Evolutionary conservation across 192 early-diverging fungal genomes (phyloP), one percentile per base, ranked within the genome.

Genomic region (Allomyces javanicus): DNA sequence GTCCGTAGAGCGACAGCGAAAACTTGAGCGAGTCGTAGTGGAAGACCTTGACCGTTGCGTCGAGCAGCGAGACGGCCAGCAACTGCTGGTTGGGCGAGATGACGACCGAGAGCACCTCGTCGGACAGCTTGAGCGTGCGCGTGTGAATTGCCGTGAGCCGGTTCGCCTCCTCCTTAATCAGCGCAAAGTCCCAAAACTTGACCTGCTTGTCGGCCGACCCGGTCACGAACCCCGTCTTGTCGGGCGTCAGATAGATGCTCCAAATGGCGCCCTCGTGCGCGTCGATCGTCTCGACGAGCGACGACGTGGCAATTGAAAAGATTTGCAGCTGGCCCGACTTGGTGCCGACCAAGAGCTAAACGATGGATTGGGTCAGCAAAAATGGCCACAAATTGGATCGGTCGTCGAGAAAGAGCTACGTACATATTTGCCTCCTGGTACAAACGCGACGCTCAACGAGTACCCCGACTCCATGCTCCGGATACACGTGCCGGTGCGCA

Each of bases 101-200:
- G 2, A 86, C 77, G 7, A 95, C 86, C 27, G 83, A 88, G 24
- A 99, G 79, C 4, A 96, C 90, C 64, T 93, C 90, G 69, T 99
- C 94, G 3, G 89, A 87, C 88, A 99, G 87, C 68, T 89, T 90
- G 44, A 99, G 80, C 11, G 94, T 96, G 67, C 93, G 86, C 68
- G 83, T 83, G 64, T 96, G 95, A 44, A 83, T 78, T 66, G 93
- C 77, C 0, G 91, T 88, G 55, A 93, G 78, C 22, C 85, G 77
- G 61, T 85, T 85, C 22, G 61, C 26, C 24, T 66, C 61, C 22
- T 58, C 33, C 12, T 72, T 76, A 24, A 88, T 74, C 69, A 94
- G 82, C 68, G 87, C 86, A 73, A 96, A 90, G 73, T 92, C 88
- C 94, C 94, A 99, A 72, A 99, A 97, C 78, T 94, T 96, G 68